Conservation (phyloP, 176 grass and related monocot genomes). For the Aegilops tauschii region DNA sequence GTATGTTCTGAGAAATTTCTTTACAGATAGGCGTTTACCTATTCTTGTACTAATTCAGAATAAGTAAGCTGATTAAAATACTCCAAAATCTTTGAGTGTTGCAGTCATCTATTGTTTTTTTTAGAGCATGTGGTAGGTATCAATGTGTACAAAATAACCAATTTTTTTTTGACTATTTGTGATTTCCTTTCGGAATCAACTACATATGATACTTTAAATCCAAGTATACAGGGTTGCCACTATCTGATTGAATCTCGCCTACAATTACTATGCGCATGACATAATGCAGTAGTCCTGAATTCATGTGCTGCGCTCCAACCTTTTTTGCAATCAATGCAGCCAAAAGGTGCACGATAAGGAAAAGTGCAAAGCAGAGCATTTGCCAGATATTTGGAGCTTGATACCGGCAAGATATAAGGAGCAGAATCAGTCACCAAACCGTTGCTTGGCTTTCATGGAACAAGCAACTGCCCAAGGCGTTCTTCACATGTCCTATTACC, state of each 20-base stretch:
- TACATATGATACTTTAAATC: neutral
- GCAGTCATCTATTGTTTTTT: neutral
- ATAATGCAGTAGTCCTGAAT: neutral
- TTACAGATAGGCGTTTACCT: neutral
- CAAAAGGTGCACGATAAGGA: slow-evolving; percentile 13
- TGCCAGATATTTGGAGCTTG: slow-evolving; percentile 6
- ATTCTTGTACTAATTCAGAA: neutral
- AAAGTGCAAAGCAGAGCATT: neutral
- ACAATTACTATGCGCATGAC: neutral
- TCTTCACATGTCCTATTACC: slow-evolving; percentile 30
- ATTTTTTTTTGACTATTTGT: too few relatives aligned
- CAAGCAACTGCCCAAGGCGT: slow-evolving; percentile 1
- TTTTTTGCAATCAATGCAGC: slow-evolving; percentile 9
- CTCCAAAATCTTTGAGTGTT: neutral
- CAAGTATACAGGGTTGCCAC: too few relatives aligned
- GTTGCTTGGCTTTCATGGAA: neutral
- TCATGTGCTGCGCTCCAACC: neutral
- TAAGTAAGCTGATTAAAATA: neutral
- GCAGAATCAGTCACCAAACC: slow-evolving; percentile 24
- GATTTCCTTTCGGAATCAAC: too few relatives aligned
- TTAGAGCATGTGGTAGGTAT: too few relatives aligned
- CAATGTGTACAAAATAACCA: too few relatives aligned
- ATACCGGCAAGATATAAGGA: neutral
- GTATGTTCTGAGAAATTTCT: neutral
- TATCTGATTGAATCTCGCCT: too few relatives aligned